Conservation (phyloP, 2,329 filamentous ascomycete genomes). For the Parastagonospora avenae region DNA sequence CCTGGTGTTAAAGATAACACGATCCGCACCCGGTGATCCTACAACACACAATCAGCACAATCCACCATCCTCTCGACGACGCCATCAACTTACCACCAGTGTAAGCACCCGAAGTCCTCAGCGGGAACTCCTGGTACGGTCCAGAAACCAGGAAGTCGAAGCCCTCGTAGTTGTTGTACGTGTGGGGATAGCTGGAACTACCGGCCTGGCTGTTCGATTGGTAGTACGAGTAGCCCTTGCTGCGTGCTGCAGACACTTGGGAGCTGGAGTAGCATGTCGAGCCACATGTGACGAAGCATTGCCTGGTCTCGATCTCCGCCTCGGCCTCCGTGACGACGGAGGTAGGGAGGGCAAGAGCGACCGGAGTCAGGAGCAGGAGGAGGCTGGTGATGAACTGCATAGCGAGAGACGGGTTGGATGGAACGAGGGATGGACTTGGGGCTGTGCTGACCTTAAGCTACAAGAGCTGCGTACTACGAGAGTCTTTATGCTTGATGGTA, state of each 20-base stretch:
- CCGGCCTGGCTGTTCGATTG: slow-evolving; percentile 45
- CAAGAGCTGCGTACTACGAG: not conserved
- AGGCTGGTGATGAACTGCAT: slow-evolving; percentile 28
- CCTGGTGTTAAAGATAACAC: slow-evolving; percentile 65
- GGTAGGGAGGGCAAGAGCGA: slow-evolving; percentile 27
- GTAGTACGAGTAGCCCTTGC: slow-evolving; percentile 60
- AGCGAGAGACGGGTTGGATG: slow-evolving; percentile 12
- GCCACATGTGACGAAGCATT: slow-evolving; percentile 61
- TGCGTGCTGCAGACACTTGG: slow-evolving; percentile 57
- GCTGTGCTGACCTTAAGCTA: slow-evolving; percentile 6
- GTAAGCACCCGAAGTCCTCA: slow-evolving; percentile 59
- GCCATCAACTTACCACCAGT: slow-evolving; percentile 55
- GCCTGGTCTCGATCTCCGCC: slow-evolving; percentile 40
- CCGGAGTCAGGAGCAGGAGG: slow-evolving; percentile 20
- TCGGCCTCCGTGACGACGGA: slow-evolving; percentile 9
- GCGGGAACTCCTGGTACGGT: slow-evolving; percentile 69
- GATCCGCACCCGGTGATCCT: slow-evolving; percentile 69
- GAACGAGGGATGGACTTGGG: slow-evolving; percentile 8
- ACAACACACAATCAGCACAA: not conserved
- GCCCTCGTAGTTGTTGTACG: slow-evolving; percentile 67
- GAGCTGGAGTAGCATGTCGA: slow-evolving; percentile 57
- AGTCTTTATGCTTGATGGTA: slow-evolving; percentile 8
- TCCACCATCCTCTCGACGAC: not conserved
- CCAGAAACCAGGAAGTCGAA: slow-evolving; percentile 63
- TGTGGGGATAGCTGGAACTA: slow-evolving; percentile 60